Conservation (phyloP, 1,139 yeast genomes). For the Taphrina wiesneri region DNA sequence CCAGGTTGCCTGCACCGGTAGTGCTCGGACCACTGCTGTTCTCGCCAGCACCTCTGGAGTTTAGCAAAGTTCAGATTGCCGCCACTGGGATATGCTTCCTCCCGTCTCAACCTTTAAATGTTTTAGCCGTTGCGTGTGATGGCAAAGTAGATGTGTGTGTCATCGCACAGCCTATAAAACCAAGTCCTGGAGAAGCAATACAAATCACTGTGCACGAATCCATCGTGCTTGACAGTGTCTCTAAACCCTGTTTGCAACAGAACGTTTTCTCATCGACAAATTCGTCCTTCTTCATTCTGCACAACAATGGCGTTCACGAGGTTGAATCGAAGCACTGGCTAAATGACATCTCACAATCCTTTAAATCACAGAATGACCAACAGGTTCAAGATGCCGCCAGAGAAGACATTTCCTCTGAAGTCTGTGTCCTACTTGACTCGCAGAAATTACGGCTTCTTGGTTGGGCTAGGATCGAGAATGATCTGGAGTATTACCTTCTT, state of each 20-base stretch:
- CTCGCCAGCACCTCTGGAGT: conserved; percentile 35
- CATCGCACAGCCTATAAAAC: conserved; percentile 19
- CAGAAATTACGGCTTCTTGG: conserved; percentile 1
- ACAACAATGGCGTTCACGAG: conserved; percentile 19
- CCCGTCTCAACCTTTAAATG: conserved; percentile 23
- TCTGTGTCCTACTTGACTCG: conserved; percentile 14
- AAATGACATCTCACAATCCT: conserved; percentile 8
- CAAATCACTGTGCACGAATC: conserved; percentile 26
- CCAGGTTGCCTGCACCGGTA: conserved; percentile 11
- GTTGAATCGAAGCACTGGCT: conserved; percentile 18
- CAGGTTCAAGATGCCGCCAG: background rate
- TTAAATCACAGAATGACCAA: background rate
- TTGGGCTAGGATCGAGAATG: background rate
- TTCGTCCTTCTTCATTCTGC: conserved; percentile 7
- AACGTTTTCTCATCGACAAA: background rate
- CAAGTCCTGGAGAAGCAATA: background rate
- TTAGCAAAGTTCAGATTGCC: conserved; percentile 2
- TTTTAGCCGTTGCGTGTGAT: conserved; percentile 33
- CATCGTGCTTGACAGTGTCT: background rate
- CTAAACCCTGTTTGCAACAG: background rate
- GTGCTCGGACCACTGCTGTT: conserved; percentile 34
- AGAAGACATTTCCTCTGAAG: background rate
- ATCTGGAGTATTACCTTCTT: background rate
- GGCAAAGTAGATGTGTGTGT: conserved; percentile 36
- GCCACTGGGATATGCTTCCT: conserved; percentile 28